A percentile compares a stretch with the other conserved stretches of the same genome.
These are phyloP conservation scores for Dendrobium catenatum DNA, from an alignment of 106 monocot genomes.

Conservation along the genomic window DNA sequence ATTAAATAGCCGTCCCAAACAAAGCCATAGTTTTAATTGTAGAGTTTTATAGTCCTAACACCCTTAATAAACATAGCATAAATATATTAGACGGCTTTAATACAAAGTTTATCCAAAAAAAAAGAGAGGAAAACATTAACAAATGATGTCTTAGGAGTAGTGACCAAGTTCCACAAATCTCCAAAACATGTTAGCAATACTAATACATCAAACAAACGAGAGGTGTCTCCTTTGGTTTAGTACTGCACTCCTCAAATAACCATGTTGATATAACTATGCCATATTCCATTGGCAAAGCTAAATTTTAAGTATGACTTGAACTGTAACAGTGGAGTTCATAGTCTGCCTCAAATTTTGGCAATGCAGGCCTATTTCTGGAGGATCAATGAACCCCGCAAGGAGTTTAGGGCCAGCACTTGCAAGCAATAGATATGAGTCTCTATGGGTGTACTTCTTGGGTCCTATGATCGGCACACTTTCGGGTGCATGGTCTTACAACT, in stretches of 20 bases:
- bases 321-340: neutral
- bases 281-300: neutral
- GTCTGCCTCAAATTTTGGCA: neutral
- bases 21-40: too few relatives aligned
- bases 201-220: too few relatives aligned
- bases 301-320: neutral
- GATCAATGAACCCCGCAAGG: slow-evolving; percentile 78
- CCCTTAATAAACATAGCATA: too few relatives aligned
- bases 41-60: too few relatives aligned
- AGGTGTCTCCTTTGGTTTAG: too few relatives aligned
- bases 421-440: slow-evolving; percentile 25
- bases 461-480: slow-evolving; percentile 43
- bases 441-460: slow-evolving; percentile 64
- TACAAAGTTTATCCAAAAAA: too few relatives aligned
- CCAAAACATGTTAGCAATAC: too few relatives aligned
- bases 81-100: too few relatives aligned
- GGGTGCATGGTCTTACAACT: slow-evolving; percentile 45
- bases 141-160: neutral
- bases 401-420: slow-evolving; percentile 56
- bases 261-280: slow-evolving; percentile 1
- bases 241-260: neutral
- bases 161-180: too few relatives aligned
- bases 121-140: neutral
- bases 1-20: too few relatives aligned
- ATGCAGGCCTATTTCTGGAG: slow-evolving; percentile 71